These are phyloP conservation scores for Nakazawaea siamensis DNA, from an alignment of 805 yeast species.

Conservation along the genomic window DNA sequence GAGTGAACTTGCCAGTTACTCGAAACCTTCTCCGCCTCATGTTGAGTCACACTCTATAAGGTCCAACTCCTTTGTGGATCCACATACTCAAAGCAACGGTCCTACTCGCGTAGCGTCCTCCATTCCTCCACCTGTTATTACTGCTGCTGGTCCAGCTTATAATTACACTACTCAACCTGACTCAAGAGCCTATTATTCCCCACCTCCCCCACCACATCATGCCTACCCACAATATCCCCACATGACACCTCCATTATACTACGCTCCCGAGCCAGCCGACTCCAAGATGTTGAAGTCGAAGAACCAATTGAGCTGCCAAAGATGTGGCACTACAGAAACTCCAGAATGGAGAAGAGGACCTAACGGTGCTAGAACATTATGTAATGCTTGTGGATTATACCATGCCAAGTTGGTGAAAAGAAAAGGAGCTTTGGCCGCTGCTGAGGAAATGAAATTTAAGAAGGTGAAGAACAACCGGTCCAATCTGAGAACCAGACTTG, in stretches of 20 bases:
- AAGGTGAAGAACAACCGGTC: conserved; percentile 1
- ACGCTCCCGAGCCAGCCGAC: not conserved
- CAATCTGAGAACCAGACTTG: not conserved
- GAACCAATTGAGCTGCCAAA: conserved; percentile 8
- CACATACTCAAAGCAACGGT: too few species aligned
- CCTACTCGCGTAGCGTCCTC: too few species aligned
- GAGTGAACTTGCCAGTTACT: conserved; percentile 1
- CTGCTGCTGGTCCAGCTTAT: too few species aligned
- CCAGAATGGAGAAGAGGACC: conserved; percentile 89
- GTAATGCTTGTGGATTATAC: conserved; percentile 79
- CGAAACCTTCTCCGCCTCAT: not conserved
- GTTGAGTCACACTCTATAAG: too few species aligned
- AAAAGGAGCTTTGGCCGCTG: conserved; percentile 47
- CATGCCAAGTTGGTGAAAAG: conserved; percentile 61
- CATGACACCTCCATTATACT: not conserved
- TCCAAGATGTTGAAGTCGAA: not conserved
- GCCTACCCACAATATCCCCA: not conserved
- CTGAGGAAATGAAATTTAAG: conserved; percentile 28
- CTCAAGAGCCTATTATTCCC: not conserved
- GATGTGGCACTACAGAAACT: conserved; percentile 47
- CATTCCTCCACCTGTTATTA: too few species aligned
- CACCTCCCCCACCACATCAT: conserved; percentile 1
- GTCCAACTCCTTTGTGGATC: too few species aligned
- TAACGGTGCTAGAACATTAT: conserved; percentile 63
- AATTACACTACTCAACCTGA: conserved; percentile 1